Evolutionary conservation across 441 rosid species (phyloP), one percentile per base, ranked within the genome.

Genomic region (Populus trichocarpa): DNA sequence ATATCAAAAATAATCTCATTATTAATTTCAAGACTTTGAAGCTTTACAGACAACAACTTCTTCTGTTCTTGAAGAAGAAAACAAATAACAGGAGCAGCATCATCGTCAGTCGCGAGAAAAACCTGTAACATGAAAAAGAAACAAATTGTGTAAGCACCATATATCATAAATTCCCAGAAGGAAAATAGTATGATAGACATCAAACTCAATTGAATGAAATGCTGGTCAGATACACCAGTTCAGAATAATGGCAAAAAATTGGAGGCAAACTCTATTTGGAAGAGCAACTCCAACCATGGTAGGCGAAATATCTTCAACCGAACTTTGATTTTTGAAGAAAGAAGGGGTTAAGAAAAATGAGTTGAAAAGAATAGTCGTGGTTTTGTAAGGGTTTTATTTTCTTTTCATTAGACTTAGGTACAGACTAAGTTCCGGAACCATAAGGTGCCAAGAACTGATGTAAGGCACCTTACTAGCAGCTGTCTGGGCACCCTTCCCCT

Each of bases 11-110:
- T 78, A 77, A 89, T 84, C 82, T 93, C 99, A 67, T 87, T 89
- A 82, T 89, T 90, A 75, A 92, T 92, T 86, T 94, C 98, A 87
- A 89, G 78, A 78, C 88, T 86, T 81, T 92, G 97, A 85, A 97
- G 99, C 84, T 94, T 91, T 82, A 95, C 85, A 35, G 97, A 92
- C 83, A 97, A 86, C 80, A 97, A 86, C 79, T 90, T 92, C 80
- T 95, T 92, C 88, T 97, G 98, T 81, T 96, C 99, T 85, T 86
- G 90, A 80, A 92, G 87, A 83, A 97, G 96, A 86, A 97, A 89
- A 83, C 97, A 95, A 81, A 97, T 86, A 73, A 93, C 69, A 67
- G 98, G 96, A 81, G 89, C 87, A 77, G 89, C 84, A 84, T 91
- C 96, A 85, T 86, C 91, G 87, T 95, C 99, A 72, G 94, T 87